Base-by-base conservation (phyloP, 495 filamentous ascomycete species). In the Aspergillus olivimuriae region DNA sequence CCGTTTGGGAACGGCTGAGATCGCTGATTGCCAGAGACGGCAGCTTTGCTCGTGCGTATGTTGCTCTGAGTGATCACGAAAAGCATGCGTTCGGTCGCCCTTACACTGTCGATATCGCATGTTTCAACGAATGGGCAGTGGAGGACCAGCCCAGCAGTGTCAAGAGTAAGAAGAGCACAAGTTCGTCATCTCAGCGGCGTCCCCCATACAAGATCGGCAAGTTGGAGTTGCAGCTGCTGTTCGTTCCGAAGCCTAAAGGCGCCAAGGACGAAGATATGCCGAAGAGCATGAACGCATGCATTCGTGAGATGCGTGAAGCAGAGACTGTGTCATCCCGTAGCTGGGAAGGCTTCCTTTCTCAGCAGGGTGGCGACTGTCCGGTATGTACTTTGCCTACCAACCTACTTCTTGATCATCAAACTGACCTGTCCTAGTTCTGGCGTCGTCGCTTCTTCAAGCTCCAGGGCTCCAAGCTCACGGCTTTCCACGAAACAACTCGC, bases 111-210 rank as follows among this genome's bases (percentile, higher is more conserved):
- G 89, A 95, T 49, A 76, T 96, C 37, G 83, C 89, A 14, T 89
- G 87, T 58, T 98, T 94, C 71, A 98, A 98, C 56, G 94, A 98
- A 66, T 98, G 92, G 92, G 94, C 92, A 9, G 80, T 83, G 12
- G 92, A 98, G 53, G 84, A 91, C 37, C 77, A 80, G 23, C 75
- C 81, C 10, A 80, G 72, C 39, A 94, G 86, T 58, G 81, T 95
- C 28, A 94, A 90, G 73, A 94, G 84, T 69, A 95, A 94, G 73
- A 86, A 88, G 48, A 82, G 74, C 48, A 80, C 69, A 1, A 74
- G 83, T 30, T 66, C 80, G 14, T 69, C 70, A 15, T 73, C 72
- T 2, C 77, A 83, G 33, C 72, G 83, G 21, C 78, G 80, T 26
- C 88, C 92, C 31, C 92, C 92, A 11, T 98, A 97, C 69, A 88